Base-by-base conservation (phyloP, 306 rosid genomes). In the Pueraria montana region DNA sequence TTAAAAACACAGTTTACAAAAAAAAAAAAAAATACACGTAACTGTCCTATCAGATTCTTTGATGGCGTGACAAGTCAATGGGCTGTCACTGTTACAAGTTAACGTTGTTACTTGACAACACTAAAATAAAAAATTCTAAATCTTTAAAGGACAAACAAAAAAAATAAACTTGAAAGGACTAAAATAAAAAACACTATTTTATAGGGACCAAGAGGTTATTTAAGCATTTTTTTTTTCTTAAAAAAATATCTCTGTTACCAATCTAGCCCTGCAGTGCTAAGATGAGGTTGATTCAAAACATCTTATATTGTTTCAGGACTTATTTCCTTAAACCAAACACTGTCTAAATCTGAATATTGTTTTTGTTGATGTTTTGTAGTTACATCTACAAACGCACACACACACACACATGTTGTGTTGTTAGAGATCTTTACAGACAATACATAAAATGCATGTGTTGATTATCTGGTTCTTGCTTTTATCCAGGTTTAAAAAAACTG, bases 401-500 rank as follows among this genome's bases (percentile, higher is more conserved):
- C 70, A 49, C 70, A 49, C 21, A 2, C 27, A 65, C 49, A 76
- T 65, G 18, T 8, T 45, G 53, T 65, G 59, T 17, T 48, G 53
- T 56, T 53, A 20, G 70, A 76, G 59, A 69, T 62, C 77, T 50
- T 32, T 58, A 42, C 18, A 68, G 72, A 21, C 26, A 43, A 17
- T 74, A 43, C 56, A 50, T 64, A 21, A 20, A 66, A 62, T 77
- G 80, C 63, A 49, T 64, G 27, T 84, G 11, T 56, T 72, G 50
- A 64, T 26, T 55, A 4, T 26, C 23, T 27, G 64, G 49, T 84
- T 49, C 70, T 74, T 74, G 71, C 66, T 81, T 71, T 82, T 84
- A 79, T 86, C 63, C 86, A 96, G 99, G 98, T 78, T 87, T 96
- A 88, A 73, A 78, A 71, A 90, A 89, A 64, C 83, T 96, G 76